phyloP scores from a whole-genome alignment of 768 basidiomycete genomes.

The Tulasnella sp. region DNA sequence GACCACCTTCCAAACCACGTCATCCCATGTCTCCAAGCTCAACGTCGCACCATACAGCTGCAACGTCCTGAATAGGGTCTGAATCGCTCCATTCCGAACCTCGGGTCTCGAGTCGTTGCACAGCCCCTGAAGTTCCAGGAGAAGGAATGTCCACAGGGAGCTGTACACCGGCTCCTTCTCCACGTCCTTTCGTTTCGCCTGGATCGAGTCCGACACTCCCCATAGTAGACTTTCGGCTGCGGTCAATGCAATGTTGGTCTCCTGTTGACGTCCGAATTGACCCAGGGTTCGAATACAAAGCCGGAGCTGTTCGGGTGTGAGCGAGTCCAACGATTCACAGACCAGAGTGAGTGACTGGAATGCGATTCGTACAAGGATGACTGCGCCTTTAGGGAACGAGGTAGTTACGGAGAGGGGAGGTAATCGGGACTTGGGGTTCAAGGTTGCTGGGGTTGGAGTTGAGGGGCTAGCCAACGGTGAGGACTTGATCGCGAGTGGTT shows the following conservation, averaged over 20 bases:
- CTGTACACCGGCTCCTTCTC: conserved; percentile 70
- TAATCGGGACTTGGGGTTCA: conserved; percentile 42
- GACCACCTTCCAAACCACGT: conserved; percentile 86
- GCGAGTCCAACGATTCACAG: conserved; percentile 82
- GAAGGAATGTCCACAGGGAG: conserved; percentile 88
- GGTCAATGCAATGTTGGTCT: conserved; percentile 94
- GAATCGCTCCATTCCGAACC: conserved; percentile 89
- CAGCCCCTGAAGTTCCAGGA: conserved; percentile 76
- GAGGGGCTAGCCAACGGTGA: conserved; percentile 28
- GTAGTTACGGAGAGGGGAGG: conserved; percentile 36
- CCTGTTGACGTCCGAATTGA: conserved; percentile 85
- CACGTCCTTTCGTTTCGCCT: conserved; percentile 66
- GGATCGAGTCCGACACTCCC: conserved; percentile 95
- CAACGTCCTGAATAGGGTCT: conserved; percentile 90
- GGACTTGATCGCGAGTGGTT: conserved; percentile 41
- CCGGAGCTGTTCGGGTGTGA: conserved; percentile 76
- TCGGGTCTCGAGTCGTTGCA: conserved; percentile 81
- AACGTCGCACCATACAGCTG: conserved; percentile 89
- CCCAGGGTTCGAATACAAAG: conserved; percentile 88
- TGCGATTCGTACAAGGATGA: conserved; percentile 79
- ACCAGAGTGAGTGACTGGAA: conserved; percentile 93
- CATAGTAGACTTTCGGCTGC: conserved; percentile 90
- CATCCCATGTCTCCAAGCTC: conserved; percentile 78
- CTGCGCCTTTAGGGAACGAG: conserved; percentile 50
- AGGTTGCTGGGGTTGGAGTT: conserved; percentile 27